These are phyloP conservation scores for Gossypium thurberi DNA, from an alignment of 345 rosid species.

Conservation along the genomic window DNA sequence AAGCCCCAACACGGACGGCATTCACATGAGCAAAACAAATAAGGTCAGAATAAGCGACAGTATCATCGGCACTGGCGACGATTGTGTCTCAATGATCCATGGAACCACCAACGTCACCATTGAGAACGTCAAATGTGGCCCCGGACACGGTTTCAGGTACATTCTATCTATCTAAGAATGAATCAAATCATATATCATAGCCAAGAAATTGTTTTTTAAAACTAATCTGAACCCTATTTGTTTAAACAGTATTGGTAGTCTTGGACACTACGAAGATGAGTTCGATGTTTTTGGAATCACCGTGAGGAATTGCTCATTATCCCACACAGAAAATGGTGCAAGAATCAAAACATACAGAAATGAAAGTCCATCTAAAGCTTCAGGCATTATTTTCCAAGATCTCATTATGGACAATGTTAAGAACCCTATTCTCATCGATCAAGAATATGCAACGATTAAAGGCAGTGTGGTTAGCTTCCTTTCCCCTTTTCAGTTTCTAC, in stretches of 20 bases:
- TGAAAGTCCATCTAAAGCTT: slow-evolving; percentile 30
- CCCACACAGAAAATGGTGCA: slow-evolving; percentile 40
- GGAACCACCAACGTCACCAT: slow-evolving; percentile 39
- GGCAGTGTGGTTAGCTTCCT: slow-evolving; percentile 14
- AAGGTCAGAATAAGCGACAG: slow-evolving; percentile 28
- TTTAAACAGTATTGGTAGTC: slow-evolving; percentile 55
- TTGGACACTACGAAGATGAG: slow-evolving; percentile 47
- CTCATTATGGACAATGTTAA: slow-evolving; percentile 36
- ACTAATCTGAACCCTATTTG: background rate
- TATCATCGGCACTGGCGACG: slow-evolving; percentile 46
- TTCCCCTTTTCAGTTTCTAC: background rate
- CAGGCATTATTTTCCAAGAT: slow-evolving; percentile 28
- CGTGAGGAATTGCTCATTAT: slow-evolving; percentile 39
- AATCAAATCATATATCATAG: background rate
- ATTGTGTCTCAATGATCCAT: slow-evolving; percentile 50
- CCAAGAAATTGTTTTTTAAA: too few relatives aligned
- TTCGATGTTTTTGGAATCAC: slow-evolving; percentile 32
- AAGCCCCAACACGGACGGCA: slow-evolving; percentile 69
- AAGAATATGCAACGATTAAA: slow-evolving; percentile 26
- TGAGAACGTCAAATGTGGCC: slow-evolving; percentile 45
- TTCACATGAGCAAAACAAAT: slow-evolving; percentile 51
- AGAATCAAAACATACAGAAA: slow-evolving; percentile 54
- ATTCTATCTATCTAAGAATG: background rate
- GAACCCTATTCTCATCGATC: slow-evolving; percentile 54
- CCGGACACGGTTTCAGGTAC: slow-evolving; percentile 66